phyloP scores from a whole-genome alignment of 2,329 filamentous ascomycete genomes.

The Lasiodiplodia citricola region DNA sequence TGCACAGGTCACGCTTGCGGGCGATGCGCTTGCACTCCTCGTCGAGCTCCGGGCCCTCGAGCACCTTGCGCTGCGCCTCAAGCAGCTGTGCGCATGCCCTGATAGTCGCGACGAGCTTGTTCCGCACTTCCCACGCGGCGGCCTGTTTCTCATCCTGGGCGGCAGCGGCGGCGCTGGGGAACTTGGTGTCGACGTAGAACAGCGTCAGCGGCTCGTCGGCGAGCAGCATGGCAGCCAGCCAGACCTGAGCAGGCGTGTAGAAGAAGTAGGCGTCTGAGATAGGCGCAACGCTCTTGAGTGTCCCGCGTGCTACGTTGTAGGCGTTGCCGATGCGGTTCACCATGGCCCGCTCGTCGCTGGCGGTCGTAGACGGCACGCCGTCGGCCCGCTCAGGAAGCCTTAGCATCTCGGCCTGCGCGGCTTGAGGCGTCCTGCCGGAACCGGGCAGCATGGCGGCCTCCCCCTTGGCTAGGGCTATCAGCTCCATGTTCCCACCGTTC shows the following conservation, averaged over 20 bases:
- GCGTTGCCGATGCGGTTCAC: conserved; percentile 64
- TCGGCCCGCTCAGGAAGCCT: conserved; percentile 34
- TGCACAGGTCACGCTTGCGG: conserved; percentile 73
- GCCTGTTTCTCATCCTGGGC: conserved; percentile 28
- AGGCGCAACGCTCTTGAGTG: conserved; percentile 69
- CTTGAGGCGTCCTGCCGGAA: conserved; percentile 29
- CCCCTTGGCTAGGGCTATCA: conserved; percentile 70
- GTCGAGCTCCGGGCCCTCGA: conserved; percentile 36
- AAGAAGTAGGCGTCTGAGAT: conserved; percentile 97
- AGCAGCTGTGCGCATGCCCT: conserved; percentile 49
- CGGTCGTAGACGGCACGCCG: conserved; percentile 25
- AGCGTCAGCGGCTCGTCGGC: conserved; percentile 69
- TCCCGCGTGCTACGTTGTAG: conserved; percentile 61
- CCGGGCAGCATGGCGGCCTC: conserved; percentile 51
- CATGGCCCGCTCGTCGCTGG: conserved; percentile 29
- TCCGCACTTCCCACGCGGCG: conserved; percentile 29
- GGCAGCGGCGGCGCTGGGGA: conserved; percentile 35
- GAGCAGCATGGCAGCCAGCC: conserved; percentile 79
- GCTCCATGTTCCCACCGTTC: conserved; percentile 84
- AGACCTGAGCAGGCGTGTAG: conserved; percentile 92
- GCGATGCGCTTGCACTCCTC: conserved; percentile 58
- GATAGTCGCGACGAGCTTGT: conserved; percentile 47
- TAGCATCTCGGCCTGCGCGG: conserved; percentile 39
- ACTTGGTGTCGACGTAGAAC: conserved; percentile 54
- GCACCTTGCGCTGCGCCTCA: conserved; percentile 35